Percentiles rank a stretch among this genome's conserved stretches.
phyloP scores from a whole-genome alignment of 345 rosid species.

The Crucihimalaya himalaica region DNA sequence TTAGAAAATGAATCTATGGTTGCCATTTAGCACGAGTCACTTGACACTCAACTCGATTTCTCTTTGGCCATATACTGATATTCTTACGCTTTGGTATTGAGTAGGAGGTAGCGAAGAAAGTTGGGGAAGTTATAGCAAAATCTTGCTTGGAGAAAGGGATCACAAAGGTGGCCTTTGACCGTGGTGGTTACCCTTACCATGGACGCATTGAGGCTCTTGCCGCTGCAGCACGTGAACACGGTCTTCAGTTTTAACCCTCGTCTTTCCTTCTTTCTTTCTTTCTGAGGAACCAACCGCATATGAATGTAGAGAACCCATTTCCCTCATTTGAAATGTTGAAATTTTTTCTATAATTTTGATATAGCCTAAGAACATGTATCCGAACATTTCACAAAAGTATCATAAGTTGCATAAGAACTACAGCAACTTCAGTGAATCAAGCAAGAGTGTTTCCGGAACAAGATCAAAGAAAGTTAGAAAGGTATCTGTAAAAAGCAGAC shows the following conservation, averaged over 20 bases:
- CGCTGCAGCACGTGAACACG: conserved; percentile 77
- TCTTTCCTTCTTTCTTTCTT: neutral
- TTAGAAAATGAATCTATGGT: neutral
- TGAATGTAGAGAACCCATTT: conserved; percentile 30
- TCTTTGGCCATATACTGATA: neutral
- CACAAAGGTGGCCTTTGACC: conserved; percentile 82
- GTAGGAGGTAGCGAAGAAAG: conserved; percentile 87
- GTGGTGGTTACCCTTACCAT: conserved; percentile 93
- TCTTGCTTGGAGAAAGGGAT: conserved; percentile 91
- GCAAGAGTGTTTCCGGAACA: no score
- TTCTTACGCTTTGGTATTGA: conserved; percentile 21
- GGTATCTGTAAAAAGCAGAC: no score
- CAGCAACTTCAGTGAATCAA: conserved; percentile 2
- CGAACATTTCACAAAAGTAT: neutral
- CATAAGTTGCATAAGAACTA: neutral
- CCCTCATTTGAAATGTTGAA: neutral
- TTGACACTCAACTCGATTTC: neutral
- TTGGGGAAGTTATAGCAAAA: conserved; percentile 84
- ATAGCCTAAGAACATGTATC: neutral
- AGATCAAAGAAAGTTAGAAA: no score
- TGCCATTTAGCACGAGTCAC: neutral
- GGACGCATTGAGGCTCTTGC: conserved; percentile 87
- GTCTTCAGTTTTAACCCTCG: conserved; percentile 66
- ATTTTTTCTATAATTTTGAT: neutral
- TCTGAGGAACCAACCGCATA: neutral